Evolutionary conservation across 805 yeast species (phyloP).

Genomic region (Pichia exigua): DNA sequence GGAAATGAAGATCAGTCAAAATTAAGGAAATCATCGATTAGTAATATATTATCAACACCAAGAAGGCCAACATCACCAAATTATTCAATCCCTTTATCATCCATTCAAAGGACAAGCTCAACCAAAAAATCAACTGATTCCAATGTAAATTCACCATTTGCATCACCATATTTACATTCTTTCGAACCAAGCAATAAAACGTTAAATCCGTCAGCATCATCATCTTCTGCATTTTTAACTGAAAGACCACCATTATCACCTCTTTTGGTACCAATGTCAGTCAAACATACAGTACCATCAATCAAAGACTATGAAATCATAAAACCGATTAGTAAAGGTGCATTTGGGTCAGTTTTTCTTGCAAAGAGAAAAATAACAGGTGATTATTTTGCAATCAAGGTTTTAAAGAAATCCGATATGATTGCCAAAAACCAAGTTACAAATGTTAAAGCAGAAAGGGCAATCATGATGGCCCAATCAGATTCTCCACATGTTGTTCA

Average conservation of each 20-base stretch:
- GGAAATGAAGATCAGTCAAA: slow-evolving; percentile 13
- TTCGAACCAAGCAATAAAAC: slow-evolving; percentile 28
- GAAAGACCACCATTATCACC: slow-evolving; percentile 74
- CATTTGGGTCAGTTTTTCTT: slow-evolving; percentile 90
- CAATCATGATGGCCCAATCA: slow-evolving; percentile 96
- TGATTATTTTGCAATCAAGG: slow-evolving; percentile 92
- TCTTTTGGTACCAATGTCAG: slow-evolving; percentile 56
- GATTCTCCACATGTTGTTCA: slow-evolving; percentile 91
- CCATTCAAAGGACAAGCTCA: slow-evolving; percentile 46
- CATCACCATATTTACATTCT: slow-evolving; percentile 51
- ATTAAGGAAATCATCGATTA: slow-evolving; percentile 2
- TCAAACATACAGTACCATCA: slow-evolving; percentile 53
- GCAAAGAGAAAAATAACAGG: slow-evolving; percentile 82
- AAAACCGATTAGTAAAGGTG: slow-evolving; percentile 94
- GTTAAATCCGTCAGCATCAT: not conserved
- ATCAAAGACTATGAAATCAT: slow-evolving; percentile 84
- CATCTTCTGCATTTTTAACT: not conserved
- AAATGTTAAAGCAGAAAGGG: slow-evolving; percentile 90
- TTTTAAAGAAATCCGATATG: slow-evolving; percentile 88
- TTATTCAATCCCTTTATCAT: slow-evolving; percentile 47
- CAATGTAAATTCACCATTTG: slow-evolving; percentile 13
- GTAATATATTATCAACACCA: not conserved
- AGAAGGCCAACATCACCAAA: slow-evolving; percentile 26
- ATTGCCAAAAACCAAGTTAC: slow-evolving; percentile 93
- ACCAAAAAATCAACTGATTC: slow-evolving; percentile 24